phyloP scores from a whole-genome alignment of 2,329 filamentous ascomycete genomes.

The Periconia digitata region DNA sequence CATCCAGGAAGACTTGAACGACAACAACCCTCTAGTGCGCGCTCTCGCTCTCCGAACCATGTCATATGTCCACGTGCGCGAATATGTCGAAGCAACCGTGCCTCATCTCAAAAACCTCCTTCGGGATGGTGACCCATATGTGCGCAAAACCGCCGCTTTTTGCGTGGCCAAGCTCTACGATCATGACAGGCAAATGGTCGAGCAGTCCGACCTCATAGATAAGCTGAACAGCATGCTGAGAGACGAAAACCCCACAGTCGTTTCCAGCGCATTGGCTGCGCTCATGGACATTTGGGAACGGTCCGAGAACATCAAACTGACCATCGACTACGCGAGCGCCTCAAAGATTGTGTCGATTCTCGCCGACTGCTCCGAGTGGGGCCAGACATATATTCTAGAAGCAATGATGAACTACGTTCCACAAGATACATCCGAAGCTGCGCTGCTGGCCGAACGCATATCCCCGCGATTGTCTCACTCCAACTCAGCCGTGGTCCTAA shows the following conservation, averaged over 20 bases:
- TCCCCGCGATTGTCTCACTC: constrained; percentile 94
- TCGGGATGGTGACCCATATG: constrained; percentile 87
- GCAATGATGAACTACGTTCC: constrained; percentile 97
- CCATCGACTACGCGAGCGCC: constrained; percentile 95
- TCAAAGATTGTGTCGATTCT: constrained; percentile 98
- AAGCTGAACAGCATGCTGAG: constrained; percentile 84
- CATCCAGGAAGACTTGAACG: constrained; percentile 89
- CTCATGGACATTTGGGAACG: constrained; percentile 98
- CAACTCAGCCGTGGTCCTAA: constrained; percentile 94
- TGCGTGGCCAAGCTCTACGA: constrained; percentile 98
- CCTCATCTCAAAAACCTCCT: constrained; percentile 81
- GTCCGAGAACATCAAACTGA: constrained; percentile 95
- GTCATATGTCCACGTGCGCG: constrained; percentile 94
- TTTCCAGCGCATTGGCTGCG: constrained; percentile 86
- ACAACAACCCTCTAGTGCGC: constrained; percentile 86
- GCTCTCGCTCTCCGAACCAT: constrained; percentile 92
- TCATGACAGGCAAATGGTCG: constrained; percentile 87
- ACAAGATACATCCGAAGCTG: constrained; percentile 83
- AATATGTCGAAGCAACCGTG: constrained; percentile 91
- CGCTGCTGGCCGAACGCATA: constrained; percentile 88
- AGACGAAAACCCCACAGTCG: constrained; percentile 96
- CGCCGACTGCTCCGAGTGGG: constrained; percentile 98
- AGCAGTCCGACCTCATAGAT: constrained; percentile 89
- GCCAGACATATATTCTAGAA: constrained; percentile 97
- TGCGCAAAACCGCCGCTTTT: constrained; percentile 95